phyloP scores from a whole-genome alignment of 176 grass and related monocot genomes.

The Pontederia paniculata region DNA sequence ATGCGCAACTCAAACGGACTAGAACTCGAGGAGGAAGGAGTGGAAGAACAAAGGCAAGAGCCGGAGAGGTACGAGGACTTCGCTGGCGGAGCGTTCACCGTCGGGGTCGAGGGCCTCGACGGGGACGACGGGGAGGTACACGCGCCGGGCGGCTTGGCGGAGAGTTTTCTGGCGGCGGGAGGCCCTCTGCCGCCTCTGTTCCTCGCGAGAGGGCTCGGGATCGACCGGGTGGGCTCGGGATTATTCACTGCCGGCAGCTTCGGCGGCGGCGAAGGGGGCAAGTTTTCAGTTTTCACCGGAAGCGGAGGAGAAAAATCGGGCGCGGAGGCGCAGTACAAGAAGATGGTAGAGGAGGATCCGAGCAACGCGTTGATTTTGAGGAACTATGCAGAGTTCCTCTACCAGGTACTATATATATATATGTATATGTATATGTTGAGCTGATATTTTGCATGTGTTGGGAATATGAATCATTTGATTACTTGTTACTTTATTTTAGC shows the following conservation, averaged over 20 bases:
- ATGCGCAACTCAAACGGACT: conserved; percentile 15
- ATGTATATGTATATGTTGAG: not conserved
- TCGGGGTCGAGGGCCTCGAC: not conserved
- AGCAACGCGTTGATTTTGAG: conserved; percentile 57
- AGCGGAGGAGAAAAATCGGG: conserved; percentile 23
- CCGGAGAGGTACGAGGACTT: conserved; percentile 16
- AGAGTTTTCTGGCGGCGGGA: too few species aligned
- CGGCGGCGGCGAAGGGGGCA: conserved; percentile 3
- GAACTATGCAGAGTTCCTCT: conserved; percentile 72
- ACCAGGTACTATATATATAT: conserved; percentile 29
- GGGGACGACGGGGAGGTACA: not conserved
- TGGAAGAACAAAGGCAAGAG: conserved; percentile 10
- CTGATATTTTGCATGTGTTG: not conserved
- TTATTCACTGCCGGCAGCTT: conserved; percentile 16
- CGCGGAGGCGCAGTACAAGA: conserved; percentile 63
- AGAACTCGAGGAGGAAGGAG: conserved; percentile 24
- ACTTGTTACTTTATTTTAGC: not conserved
- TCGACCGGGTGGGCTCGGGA: conserved; percentile 44
- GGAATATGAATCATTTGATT: not conserved
- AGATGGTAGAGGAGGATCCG: conserved; percentile 69
- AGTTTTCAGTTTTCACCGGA: conserved; percentile 7
- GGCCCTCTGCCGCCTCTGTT: conserved; percentile 36
- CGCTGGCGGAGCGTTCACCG: conserved; percentile 9
- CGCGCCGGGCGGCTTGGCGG: not conserved
- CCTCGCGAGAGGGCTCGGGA: conserved; percentile 68